phyloP scores from a whole-genome alignment of 257 asterid species.

The Fraxinus anomala region DNA sequence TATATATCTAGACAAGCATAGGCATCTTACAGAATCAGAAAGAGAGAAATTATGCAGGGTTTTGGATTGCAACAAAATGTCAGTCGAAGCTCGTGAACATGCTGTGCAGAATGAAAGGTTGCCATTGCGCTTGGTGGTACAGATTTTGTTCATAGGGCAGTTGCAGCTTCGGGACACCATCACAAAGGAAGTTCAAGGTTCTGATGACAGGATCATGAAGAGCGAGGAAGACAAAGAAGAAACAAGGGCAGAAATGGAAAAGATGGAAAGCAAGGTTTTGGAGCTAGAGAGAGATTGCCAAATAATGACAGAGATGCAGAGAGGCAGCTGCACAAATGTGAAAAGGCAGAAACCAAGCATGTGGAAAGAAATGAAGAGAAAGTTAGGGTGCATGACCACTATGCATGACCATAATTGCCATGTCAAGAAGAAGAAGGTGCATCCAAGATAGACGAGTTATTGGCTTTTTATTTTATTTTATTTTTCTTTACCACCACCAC shows the following conservation, averaged over 20 bases:
- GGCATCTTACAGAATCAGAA: slow-evolving; percentile 60
- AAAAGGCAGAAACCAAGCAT: slow-evolving; percentile 42
- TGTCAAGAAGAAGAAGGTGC: slow-evolving; percentile 67
- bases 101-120: slow-evolving; percentile 63
- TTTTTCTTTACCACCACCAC: too few relatives aligned
- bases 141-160: slow-evolving; percentile 59
- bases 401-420: slow-evolving; percentile 57
- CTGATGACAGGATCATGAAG: slow-evolving; percentile 22
- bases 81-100: slow-evolving; percentile 65
- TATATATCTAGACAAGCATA: slow-evolving; percentile 67
- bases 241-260: slow-evolving; percentile 61
- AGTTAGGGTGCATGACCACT: slow-evolving; percentile 60
- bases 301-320: slow-evolving; percentile 58
- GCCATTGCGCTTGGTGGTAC: slow-evolving; percentile 72
- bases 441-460: slow-evolving; percentile 38
- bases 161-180: slow-evolving; percentile 56
- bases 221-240: slow-evolving; percentile 36
- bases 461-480: too few relatives aligned
- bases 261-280: slow-evolving; percentile 60
- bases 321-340: slow-evolving; percentile 19
- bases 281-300: slow-evolving; percentile 63
- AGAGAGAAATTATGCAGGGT: slow-evolving; percentile 56
- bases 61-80: slow-evolving; percentile 62
- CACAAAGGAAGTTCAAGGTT: slow-evolving; percentile 31
- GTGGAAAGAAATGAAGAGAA: slow-evolving; percentile 95